Evolutionary conservation across 768 basidiomycete genomes (phyloP), one percentile per base, ranked within the genome.

Genomic region (Kondoa subrosea): DNA sequence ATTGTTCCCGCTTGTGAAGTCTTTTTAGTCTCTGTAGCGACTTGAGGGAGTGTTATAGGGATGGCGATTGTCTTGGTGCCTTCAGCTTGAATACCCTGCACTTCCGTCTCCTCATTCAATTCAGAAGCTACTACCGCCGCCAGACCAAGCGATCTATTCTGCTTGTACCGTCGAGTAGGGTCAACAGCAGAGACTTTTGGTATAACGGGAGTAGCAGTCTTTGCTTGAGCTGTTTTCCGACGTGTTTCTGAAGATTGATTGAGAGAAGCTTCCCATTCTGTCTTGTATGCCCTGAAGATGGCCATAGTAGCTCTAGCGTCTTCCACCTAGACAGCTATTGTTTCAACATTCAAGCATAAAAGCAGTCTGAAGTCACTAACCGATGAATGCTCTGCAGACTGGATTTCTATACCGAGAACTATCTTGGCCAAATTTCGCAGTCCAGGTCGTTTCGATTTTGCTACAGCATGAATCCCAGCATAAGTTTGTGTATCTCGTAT

Each of bases 231-330:
- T 50, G 40, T 21, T 50, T 50, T 50, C 40, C 21, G 40, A 50
- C 40, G 40, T 8, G 40, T 8, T 50, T 50, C 12, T 8, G 40
- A 50, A 8, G 8, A 8, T 8, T 50, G 12, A 50, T 63, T 63
- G 3, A 67, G 69, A 31, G 68, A 68, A 34, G 81, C 80, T 71
- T 97, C 92, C 89, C 89, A 97, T 60, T 83, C 81, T 64, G 84
- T 84, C 72, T 87, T 85, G 76, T 91, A 82, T 21, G 92, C 74
- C 4, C 91, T 82, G 76, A 87, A 96, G 50, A 96, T 80, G 0
- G 90, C 92, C 90, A 99, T 95, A 0, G 91, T 88, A 0, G 92
- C 93, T 64, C 92, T 82, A 0, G 92, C 91, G 75, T 97, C 92
- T 21, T 84, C 88, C 2, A 96, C 85, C 92, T 95, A 68, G 14